A percentile compares a stretch with the other conserved stretches of the same genome.
phyloP scores from a whole-genome alignment of 2,329 filamentous ascomycete genomes.

The Sclerotinia subarctica region DNA sequence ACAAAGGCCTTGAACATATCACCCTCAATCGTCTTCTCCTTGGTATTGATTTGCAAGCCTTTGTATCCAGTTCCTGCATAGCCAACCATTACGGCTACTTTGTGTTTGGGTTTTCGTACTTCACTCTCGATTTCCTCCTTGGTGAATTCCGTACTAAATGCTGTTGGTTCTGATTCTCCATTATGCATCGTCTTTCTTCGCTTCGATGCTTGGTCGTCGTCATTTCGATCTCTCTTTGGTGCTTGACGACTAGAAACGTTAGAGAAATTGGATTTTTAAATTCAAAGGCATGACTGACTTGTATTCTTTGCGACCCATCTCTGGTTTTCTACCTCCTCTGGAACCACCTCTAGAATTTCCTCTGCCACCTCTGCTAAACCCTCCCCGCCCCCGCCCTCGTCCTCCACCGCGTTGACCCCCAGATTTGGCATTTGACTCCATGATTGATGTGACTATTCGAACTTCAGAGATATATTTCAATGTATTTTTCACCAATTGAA shows the following conservation, averaged over 20 bases:
- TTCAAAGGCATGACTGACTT: conserved; percentile 49
- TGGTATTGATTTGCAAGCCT: conserved; percentile 85
- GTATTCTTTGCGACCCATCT: conserved; percentile 65
- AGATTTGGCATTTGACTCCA: conserved; percentile 23
- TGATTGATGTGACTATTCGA: conserved; percentile 21
- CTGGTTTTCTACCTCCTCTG: conserved; percentile 58
- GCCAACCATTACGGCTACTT: conserved; percentile 92
- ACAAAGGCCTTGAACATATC: conserved; percentile 93
- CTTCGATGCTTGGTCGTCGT: conserved; percentile 52
- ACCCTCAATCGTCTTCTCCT: conserved; percentile 91
- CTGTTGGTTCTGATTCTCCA: conserved; percentile 36
- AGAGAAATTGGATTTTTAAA: conserved; percentile 38
- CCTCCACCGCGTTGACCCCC: conserved; percentile 25
- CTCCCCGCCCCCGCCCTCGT: conserved; percentile 26
- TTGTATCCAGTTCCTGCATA: conserved; percentile 97
- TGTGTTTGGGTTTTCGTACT: conserved; percentile 85
- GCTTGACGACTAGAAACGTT: conserved; percentile 50
- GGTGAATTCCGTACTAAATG: conserved; percentile 49
- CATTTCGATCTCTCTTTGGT: conserved; percentile 52
- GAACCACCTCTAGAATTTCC: conserved; percentile 38
- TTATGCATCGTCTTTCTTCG: conserved; percentile 48
- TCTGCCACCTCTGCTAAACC: conserved; percentile 37
- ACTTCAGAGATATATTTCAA: not conserved
- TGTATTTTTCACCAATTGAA: not conserved
- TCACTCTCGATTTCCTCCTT: conserved; percentile 87